Conservation (phyloP, 2,329 filamentous ascomycete genomes). For the Metarhizium anisopliae region DNA sequence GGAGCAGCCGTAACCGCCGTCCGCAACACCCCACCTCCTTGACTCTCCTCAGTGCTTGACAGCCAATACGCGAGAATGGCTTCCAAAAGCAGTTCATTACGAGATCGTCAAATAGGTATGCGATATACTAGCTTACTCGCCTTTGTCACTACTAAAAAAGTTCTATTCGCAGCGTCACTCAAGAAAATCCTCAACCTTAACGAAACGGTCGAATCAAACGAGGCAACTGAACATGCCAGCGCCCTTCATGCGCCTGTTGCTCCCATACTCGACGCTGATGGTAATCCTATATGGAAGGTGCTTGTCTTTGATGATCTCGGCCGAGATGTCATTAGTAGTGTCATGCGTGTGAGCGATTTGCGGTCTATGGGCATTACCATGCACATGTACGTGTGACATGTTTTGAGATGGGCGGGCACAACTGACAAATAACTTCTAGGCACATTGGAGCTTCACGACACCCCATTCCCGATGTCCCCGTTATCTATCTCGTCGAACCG, state of each 20-base stretch:
- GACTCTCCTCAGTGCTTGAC: background rate
- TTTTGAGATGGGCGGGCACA: background rate
- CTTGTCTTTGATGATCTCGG: constrained; percentile 89
- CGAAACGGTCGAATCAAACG: constrained; percentile 57
- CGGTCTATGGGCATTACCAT: constrained; percentile 92
- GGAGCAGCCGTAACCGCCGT: background rate
- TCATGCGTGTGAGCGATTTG: constrained; percentile 87
- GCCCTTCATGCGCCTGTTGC: constrained; percentile 59
- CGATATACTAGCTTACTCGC: background rate
- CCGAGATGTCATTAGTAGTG: constrained; percentile 92
- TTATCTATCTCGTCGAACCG: constrained; percentile 92
- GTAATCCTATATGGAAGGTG: constrained; percentile 95
- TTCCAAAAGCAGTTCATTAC: constrained; percentile 35
- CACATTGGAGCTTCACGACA: constrained; percentile 76
- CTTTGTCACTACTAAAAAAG: background rate
- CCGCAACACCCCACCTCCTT: background rate
- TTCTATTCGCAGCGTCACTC: constrained; percentile 59
- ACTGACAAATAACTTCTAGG: constrained; percentile 30
- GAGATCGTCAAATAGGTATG: constrained; percentile 42
- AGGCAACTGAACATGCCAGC: constrained; percentile 44
- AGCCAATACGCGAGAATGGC: constrained; percentile 27
- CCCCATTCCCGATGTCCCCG: constrained; percentile 91
- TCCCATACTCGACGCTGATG: constrained; percentile 77
- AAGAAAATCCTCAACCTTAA: constrained; percentile 96
- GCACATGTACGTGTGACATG: constrained; percentile 59